These are phyloP conservation scores for Aspergillus fructus DNA, from an alignment of 2,329 filamentous ascomycete species.

Conservation along the genomic window DNA sequence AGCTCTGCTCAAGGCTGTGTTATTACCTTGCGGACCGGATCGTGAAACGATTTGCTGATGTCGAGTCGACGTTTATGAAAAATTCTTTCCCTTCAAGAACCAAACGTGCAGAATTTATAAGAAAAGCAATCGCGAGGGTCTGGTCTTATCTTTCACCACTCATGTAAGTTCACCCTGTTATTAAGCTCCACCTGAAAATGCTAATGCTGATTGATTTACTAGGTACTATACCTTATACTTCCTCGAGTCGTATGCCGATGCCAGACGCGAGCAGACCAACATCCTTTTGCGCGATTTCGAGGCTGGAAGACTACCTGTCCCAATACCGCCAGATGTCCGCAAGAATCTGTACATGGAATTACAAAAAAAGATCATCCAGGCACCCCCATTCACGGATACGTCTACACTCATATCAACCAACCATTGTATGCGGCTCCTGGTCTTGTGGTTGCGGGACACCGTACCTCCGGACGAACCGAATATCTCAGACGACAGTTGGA, in stretches of 20 bases:
- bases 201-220: slow-evolving; percentile 4
- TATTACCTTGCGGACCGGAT: slow-evolving; percentile 44
- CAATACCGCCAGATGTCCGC: slow-evolving; percentile 34
- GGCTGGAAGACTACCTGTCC: slow-evolving; percentile 38
- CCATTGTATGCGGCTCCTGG: slow-evolving; percentile 42
- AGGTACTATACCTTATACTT: slow-evolving; percentile 45
- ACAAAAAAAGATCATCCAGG: slow-evolving; percentile 38
- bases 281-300: slow-evolving; percentile 38
- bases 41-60: slow-evolving; percentile 38
- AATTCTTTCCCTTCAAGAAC: slow-evolving; percentile 32
- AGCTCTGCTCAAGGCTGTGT: slow-evolving; percentile 39
- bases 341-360: slow-evolving; percentile 36
- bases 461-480: slow-evolving; percentile 34
- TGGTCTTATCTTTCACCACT: slow-evolving; percentile 42
- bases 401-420: slow-evolving; percentile 41
- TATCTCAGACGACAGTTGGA: slow-evolving; percentile 37
- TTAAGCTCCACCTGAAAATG: background rate
- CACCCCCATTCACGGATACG: slow-evolving; percentile 42
- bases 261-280: slow-evolving; percentile 39
- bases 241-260: slow-evolving; percentile 39
- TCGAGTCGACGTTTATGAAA: slow-evolving; percentile 32
- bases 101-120: slow-evolving; percentile 34
- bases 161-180: slow-evolving; percentile 31
- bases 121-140: slow-evolving; percentile 33
- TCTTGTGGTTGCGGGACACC: slow-evolving; percentile 39